Percentiles rank a stretch among this genome's conserved stretches.
phyloP scores from a whole-genome alignment of 768 basidiomycete species.

The Suillus alpinus region DNA sequence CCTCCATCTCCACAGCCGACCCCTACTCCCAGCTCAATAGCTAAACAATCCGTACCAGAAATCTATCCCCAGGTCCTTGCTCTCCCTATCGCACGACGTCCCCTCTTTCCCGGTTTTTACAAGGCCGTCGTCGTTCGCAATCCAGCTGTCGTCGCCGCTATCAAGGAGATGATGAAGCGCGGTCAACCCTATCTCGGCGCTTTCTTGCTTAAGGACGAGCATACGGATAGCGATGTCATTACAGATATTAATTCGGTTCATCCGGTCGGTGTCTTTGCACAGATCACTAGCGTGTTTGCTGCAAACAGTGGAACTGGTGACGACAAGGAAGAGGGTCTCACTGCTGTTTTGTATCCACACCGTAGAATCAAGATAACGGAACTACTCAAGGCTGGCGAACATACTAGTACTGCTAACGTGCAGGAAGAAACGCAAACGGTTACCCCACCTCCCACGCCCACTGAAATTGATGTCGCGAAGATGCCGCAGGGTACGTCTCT shows the following conservation, averaged over 20 bases:
- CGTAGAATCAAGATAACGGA: slow-evolving; percentile 86
- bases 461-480: slow-evolving; percentile 22
- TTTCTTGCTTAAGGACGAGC: slow-evolving; percentile 92
- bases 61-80: slow-evolving; percentile 92
- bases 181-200: slow-evolving; percentile 97
- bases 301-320: slow-evolving; percentile 51
- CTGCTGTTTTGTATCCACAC: slow-evolving; percentile 93
- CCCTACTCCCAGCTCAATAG: slow-evolving; percentile 52
- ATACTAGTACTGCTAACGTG: slow-evolving; percentile 32
- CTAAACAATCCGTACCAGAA: slow-evolving; percentile 87
- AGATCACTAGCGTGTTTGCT: slow-evolving; percentile 91
- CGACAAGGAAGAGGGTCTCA: slow-evolving; percentile 84
- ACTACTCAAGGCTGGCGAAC: slow-evolving; percentile 65
- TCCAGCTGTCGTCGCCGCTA: slow-evolving; percentile 85
- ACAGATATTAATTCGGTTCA: slow-evolving; percentile 86
- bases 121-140: slow-evolving; percentile 95
- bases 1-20: slow-evolving; percentile 37
- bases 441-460: slow-evolving; percentile 40
- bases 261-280: slow-evolving; percentile 92
- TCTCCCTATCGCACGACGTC: slow-evolving; percentile 90
- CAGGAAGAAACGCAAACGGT: slow-evolving; percentile 42
- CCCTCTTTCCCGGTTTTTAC: slow-evolving; percentile 97
- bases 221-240: slow-evolving; percentile 90
- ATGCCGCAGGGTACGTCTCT: slow-evolving; percentile 20
- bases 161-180: slow-evolving; percentile 95